These are phyloP conservation scores for Suillus brevipes DNA, from an alignment of 768 basidiomycete species.

Conservation along the genomic window DNA sequence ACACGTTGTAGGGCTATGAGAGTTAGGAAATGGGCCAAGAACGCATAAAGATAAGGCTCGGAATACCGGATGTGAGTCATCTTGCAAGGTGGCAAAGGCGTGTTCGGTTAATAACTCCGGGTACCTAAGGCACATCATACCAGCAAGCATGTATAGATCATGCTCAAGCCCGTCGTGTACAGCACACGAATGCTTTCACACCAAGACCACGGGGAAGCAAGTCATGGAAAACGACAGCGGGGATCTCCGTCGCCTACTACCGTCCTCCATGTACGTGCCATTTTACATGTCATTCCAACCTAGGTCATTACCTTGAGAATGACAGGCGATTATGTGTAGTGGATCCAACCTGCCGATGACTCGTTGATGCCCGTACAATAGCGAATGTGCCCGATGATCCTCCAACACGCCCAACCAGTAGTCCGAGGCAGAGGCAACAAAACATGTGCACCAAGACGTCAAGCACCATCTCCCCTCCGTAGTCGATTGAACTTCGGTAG, in stretches of 20 bases:
- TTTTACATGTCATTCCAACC: background rate
- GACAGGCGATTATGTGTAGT: background rate
- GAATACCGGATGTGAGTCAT: slow-evolving; percentile 13
- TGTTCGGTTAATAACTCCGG: slow-evolving; percentile 21
- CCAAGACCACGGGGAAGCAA: background rate
- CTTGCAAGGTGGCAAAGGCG: slow-evolving; percentile 32
- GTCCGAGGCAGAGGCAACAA: background rate
- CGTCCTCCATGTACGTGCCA: background rate
- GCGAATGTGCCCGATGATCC: background rate
- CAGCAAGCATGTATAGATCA: background rate
- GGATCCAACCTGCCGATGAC: background rate
- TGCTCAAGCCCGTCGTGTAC: background rate
- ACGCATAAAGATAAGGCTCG: slow-evolving; percentile 15
- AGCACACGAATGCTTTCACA: background rate
- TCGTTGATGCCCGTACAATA: background rate
- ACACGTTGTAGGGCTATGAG: slow-evolving; percentile 11
- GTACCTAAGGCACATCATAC: background rate
- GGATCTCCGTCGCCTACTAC: background rate
- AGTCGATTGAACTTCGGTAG: slow-evolving; percentile 85
- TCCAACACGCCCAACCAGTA: background rate
- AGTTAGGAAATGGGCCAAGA: background rate
- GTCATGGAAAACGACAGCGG: background rate
- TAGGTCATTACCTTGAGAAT: background rate
- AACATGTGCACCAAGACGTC: background rate
- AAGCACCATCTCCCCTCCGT: slow-evolving; percentile 26